Conservation (phyloP, 225 moss, liverwort and hornwort genomes). For the Polytrichum commune region DNA sequence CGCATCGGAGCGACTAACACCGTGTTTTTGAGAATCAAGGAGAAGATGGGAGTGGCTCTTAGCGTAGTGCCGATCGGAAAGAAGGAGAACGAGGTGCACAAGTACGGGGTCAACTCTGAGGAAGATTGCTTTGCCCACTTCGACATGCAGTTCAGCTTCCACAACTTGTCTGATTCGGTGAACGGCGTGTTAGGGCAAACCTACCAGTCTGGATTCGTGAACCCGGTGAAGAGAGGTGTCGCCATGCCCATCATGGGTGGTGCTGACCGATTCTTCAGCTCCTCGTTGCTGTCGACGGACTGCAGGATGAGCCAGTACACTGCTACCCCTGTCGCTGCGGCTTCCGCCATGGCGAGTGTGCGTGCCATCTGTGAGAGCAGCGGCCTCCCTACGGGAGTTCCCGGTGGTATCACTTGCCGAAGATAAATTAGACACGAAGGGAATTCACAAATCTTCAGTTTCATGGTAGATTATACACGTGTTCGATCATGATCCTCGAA, state of each 20-base stretch:
- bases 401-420: neutral
- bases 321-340: constrained; percentile 2
- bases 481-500: too few species aligned
- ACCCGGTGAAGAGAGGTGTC: constrained; percentile 40
- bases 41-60: constrained; percentile 28
- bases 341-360: neutral
- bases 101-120: constrained; percentile 35
- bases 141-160: constrained; percentile 52
- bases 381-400: neutral
- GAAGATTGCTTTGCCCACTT: constrained; percentile 54
- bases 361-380: neutral
- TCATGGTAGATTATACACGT: too few species aligned
- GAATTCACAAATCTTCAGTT: too few species aligned
- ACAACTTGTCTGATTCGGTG: constrained; percentile 46
- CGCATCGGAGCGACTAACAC: constrained; percentile 30
- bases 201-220: constrained; percentile 48
- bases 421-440: too few species aligned
- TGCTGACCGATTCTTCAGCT: constrained; percentile 38
- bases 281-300: constrained; percentile 37
- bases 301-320: constrained; percentile 39
- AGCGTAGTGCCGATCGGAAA: constrained; percentile 49
- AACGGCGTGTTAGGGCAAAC: constrained; percentile 62
- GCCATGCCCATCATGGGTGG: constrained; percentile 52
- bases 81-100: constrained; percentile 52
- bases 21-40: constrained; percentile 25